A percentile compares a stretch with the other conserved stretches of the same genome.
These are phyloP conservation scores for Cylindrodendrum hubeiense DNA, from an alignment of 2,329 filamentous ascomycete species.

Conservation along the genomic window DNA sequence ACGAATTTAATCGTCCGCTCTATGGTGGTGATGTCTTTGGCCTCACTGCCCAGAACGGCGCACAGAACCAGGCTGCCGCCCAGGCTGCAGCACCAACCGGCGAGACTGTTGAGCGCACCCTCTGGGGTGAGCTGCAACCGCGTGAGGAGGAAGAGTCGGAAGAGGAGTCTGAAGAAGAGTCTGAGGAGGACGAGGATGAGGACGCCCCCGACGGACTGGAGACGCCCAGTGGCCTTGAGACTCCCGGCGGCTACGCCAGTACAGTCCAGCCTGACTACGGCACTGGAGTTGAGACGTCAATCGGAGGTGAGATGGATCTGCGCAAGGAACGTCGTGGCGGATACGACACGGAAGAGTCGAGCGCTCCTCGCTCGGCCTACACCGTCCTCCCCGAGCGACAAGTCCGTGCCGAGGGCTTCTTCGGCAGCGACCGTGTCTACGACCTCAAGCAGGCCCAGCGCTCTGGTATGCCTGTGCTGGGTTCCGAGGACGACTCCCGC, in stretches of 20 bases:
- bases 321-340: slow-evolving; percentile 86
- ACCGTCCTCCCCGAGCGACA: slow-evolving; percentile 91
- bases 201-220: slow-evolving; percentile 76
- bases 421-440: slow-evolving; percentile 94
- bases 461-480: slow-evolving; percentile 77
- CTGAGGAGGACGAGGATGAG: slow-evolving; percentile 72
- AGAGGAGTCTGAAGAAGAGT: slow-evolving; percentile 83
- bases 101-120: slow-evolving; percentile 85
- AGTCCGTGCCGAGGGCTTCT: slow-evolving; percentile 90
- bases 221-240: slow-evolving; percentile 83
- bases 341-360: slow-evolving; percentile 86
- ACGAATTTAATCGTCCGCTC: slow-evolving; percentile 90
- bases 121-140: slow-evolving; percentile 93
- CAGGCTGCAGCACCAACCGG: slow-evolving; percentile 62
- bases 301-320: slow-evolving; percentile 89
- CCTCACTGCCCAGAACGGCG: slow-evolving; percentile 64
- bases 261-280: slow-evolving; percentile 85
- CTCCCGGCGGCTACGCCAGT: slow-evolving; percentile 83
- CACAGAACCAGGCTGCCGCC: slow-evolving; percentile 48
- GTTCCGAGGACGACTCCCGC: slow-evolving; percentile 79
- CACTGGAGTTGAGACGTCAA: slow-evolving; percentile 76
- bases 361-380: slow-evolving; percentile 83
- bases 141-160: slow-evolving; percentile 79
- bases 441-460: slow-evolving; percentile 74
- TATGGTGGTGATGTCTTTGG: slow-evolving; percentile 97